These are phyloP conservation scores for Harringtonia lauricola DNA, from an alignment of 2,329 filamentous ascomycete genomes.

Conservation along the genomic window DNA sequence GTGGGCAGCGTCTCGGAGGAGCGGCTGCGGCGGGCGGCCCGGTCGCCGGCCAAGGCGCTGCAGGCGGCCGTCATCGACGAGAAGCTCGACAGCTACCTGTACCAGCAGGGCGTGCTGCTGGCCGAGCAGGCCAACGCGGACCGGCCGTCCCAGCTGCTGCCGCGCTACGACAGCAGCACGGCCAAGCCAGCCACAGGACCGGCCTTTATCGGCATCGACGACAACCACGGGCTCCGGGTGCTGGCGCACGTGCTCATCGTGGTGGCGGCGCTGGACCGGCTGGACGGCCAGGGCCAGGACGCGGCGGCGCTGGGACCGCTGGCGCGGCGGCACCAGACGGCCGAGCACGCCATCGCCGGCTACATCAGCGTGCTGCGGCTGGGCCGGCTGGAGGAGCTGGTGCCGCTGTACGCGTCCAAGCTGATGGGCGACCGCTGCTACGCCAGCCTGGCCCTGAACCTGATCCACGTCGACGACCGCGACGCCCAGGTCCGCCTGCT, in stretches of 20 bases:
- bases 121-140: slow-evolving; percentile 30
- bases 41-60: slow-evolving; percentile 59
- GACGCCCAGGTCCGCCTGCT: slow-evolving; percentile 58
- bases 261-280: slow-evolving; percentile 52
- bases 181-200: slow-evolving; percentile 16
- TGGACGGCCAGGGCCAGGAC: slow-evolving; percentile 14
- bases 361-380: slow-evolving; percentile 74
- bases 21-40: slow-evolving; percentile 23
- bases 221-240: slow-evolving; percentile 56
- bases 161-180: slow-evolving; percentile 20
- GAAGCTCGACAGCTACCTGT: slow-evolving; percentile 44
- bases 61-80: slow-evolving; percentile 65
- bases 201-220: slow-evolving; percentile 38
- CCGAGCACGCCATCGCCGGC: slow-evolving; percentile 67
- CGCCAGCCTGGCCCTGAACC: slow-evolving; percentile 61
- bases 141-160: slow-evolving; percentile 30
- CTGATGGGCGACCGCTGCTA: slow-evolving; percentile 55
- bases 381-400: slow-evolving; percentile 61
- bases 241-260: slow-evolving; percentile 56
- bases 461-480: slow-evolving; percentile 60
- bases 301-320: slow-evolving; percentile 25
- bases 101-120: slow-evolving; percentile 45
- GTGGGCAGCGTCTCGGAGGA: background rate
- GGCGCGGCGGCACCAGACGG: slow-evolving; percentile 28
- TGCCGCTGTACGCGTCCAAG: slow-evolving; percentile 81